These are phyloP conservation scores for Elsinoe batatas DNA, from an alignment of 2,329 filamentous ascomycete species.

Conservation along the genomic window DNA sequence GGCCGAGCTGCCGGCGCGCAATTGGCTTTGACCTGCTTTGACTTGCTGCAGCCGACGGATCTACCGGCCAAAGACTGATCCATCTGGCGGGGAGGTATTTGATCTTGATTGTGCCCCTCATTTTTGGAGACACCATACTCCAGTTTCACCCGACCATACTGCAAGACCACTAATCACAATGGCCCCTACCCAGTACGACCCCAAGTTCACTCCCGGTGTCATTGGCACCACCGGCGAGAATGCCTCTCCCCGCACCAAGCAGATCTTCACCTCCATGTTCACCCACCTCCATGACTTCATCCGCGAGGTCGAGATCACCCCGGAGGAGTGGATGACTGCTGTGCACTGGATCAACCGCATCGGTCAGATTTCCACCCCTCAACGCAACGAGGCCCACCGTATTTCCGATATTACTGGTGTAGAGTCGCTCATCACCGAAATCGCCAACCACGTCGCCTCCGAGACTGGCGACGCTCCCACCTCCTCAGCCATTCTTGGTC, in stretches of 20 bases:
- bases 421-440: constrained; percentile 63
- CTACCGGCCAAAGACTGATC: constrained; percentile 8
- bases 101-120: background rate
- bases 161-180: background rate
- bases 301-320: constrained; percentile 65
- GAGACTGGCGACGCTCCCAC: constrained; percentile 55
- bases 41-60: constrained; percentile 2
- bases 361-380: constrained; percentile 57
- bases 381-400: constrained; percentile 64
- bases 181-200: constrained; percentile 49
- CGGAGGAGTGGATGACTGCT: constrained; percentile 67
- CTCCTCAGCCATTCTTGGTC: constrained; percentile 66
- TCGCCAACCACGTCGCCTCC: constrained; percentile 51
- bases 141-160: background rate
- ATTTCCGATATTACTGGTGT: constrained; percentile 65
- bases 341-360: constrained; percentile 67
- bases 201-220: constrained; percentile 65
- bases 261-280: constrained; percentile 55
- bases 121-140: background rate
- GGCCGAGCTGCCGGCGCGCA: background rate
- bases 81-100: background rate
- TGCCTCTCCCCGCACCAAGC: constrained; percentile 52
- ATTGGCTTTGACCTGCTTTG: background rate
- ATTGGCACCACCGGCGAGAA: constrained; percentile 64
- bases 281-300: constrained; percentile 69